Evolutionary conservation across 345 rosid genomes (phyloP).

Genomic region (Raphanus raphanistrum): DNA sequence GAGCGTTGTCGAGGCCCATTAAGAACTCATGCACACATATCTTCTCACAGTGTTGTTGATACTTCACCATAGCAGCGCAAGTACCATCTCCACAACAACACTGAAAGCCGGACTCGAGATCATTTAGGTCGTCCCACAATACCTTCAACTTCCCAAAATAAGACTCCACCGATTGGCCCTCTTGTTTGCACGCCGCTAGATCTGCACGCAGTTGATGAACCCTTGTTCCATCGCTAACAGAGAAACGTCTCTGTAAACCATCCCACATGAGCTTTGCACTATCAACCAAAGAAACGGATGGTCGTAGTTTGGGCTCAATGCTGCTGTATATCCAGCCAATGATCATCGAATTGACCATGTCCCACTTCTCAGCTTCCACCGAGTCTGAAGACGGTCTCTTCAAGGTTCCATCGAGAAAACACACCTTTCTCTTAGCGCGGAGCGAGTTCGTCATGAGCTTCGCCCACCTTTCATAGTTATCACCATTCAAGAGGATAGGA

Average conservation of each 20-base stretch:
- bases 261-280: no score
- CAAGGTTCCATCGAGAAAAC: no score
- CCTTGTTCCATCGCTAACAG: background rate
- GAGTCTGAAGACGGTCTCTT: no score
- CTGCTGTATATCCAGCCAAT: no score
- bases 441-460: no score
- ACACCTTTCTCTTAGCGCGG: no score
- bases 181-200: background rate
- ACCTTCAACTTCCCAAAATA: background rate
- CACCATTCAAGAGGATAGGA: no score
- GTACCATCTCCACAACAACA: background rate
- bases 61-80: background rate
- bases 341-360: no score
- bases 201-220: background rate
- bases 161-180: background rate
- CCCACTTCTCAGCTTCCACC: no score
- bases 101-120: background rate
- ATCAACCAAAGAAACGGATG: no score
- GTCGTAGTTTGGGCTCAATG: no score
- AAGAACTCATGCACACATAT: background rate
- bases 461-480: no score
- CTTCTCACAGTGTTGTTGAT: background rate
- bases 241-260: background rate
- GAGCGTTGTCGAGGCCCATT: background rate
- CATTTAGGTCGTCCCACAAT: background rate